Evolutionary conservation across 345 rosid species (phyloP), one percentile per base, ranked within the genome.

Genomic region (Eucalyptus brandiana): DNA sequence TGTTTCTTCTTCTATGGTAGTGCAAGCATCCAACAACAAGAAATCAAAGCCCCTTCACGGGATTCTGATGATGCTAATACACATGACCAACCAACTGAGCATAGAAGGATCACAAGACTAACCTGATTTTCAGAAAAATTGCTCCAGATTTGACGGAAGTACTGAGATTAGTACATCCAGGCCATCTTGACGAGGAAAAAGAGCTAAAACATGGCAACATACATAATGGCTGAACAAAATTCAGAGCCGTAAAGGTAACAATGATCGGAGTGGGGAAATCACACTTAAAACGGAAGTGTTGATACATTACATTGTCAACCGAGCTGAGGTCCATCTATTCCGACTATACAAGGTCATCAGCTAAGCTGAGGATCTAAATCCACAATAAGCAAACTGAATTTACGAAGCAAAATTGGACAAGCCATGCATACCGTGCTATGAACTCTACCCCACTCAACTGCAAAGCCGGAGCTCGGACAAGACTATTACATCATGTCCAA

Each of bases 241-340:
- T 67, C 80, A 32, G 80, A 67, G 23, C 23, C 0, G 10, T 0
- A 16, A 32, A 65, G 19, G 21, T 0, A 65, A n/a, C 40, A 65
- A n/a, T 65, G 11, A 67, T 32, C 5, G 0, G 80, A 17, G 40
- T 0, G 42, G 11, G 9, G 40, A 67, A 32, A 0, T 67, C 80
- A n/a, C 10, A 16, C 23, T 65, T 7, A 11, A 16, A 16, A 32
- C 76, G 11, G 23, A 18, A 67, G 40, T 19, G 76, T n/a, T 8
- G 40, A 67, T 8, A n/a, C 76, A 67, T n/a, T 32, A 32, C 80
- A 8, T 0, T 3, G 23, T 16, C 40, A 8, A 67, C 19, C 21
- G 6, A 32, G 40, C 40, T 67, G 10, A n/a, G 19, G 18, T n/a
- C 40, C 80, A 67, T n/a, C 40, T 2, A 32, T n/a, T n/a, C 1